These are phyloP conservation scores for Leishmania tropica DNA, from an alignment of 208 protist species.

Conservation along the genomic window DNA sequence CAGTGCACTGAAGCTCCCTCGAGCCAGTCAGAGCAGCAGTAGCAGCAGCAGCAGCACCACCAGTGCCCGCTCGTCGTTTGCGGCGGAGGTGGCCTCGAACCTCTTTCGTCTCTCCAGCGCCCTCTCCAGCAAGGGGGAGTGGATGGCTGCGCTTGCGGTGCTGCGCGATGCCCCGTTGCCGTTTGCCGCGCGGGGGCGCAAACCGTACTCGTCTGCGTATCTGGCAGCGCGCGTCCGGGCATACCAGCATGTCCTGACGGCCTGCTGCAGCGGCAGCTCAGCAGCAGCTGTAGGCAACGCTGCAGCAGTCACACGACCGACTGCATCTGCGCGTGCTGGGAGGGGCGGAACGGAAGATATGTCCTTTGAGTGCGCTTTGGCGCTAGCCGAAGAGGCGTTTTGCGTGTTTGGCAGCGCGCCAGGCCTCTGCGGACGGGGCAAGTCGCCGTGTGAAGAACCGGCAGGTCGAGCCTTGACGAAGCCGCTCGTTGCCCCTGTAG, in stretches of 20 bases:
- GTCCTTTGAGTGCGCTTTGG: constrained; percentile 4
- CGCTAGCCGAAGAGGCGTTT: constrained; percentile 4
- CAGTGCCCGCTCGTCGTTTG: background rate
- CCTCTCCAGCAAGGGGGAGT: constrained; percentile 7
- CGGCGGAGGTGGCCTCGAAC: background rate
- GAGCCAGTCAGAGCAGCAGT: background rate
- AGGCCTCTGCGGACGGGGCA: background rate
- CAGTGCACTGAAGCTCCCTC: constrained; percentile 8
- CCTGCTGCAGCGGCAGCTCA: constrained; percentile 5
- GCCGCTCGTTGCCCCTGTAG: background rate
- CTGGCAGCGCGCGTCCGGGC: constrained; percentile 16
- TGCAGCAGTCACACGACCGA: background rate
- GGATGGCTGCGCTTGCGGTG: constrained; percentile 14
- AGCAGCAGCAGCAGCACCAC: background rate
- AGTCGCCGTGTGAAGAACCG: background rate
- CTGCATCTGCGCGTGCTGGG: background rate
- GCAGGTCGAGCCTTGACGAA: background rate
- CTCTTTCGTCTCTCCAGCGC: constrained; percentile 12
- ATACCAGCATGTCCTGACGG: constrained; percentile 21
- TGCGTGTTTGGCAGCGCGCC: background rate
- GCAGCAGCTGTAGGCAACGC: background rate
- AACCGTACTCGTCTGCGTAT: constrained; percentile 14
- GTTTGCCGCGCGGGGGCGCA: background rate
- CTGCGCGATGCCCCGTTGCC: constrained; percentile 16
- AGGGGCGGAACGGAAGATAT: background rate